Evolutionary conservation across 345 rosid genomes (phyloP).

Genomic region (Lumnitzera littorea): DNA sequence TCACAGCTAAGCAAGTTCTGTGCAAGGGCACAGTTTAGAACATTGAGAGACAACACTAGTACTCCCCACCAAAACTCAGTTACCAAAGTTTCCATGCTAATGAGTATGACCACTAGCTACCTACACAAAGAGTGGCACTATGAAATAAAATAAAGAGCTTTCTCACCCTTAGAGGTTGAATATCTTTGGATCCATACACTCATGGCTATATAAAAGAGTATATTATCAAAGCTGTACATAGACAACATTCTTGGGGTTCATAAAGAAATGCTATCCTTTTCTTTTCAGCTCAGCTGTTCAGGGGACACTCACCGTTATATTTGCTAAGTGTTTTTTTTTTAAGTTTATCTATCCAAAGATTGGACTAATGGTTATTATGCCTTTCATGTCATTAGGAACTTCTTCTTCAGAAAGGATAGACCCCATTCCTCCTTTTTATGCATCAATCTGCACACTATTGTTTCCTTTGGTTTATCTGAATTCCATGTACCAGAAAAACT

Average conservation of each 20-base stretch:
- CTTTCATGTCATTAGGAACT: constrained; percentile 2
- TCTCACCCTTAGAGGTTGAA: constrained; percentile 20
- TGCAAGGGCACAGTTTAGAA: constrained; percentile 27
- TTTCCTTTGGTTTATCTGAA: constrained; percentile 22
- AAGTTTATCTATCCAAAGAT: constrained; percentile 8
- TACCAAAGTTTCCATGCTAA: constrained; percentile 33
- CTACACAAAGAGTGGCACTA: constrained; percentile 1
- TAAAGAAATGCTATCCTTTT: constrained; percentile 10
- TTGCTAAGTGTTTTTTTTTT: too few relatives aligned
- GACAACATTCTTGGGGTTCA: constrained; percentile 51
- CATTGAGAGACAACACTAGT: constrained; percentile 30
- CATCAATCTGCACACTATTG: constrained; percentile 19
- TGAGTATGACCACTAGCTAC: constrained; percentile 13
- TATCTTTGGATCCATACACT: constrained; percentile 48
- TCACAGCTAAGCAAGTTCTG: constrained; percentile 46
- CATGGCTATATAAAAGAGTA: constrained; percentile 6
- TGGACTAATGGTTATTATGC: neutral
- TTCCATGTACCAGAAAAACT: constrained; percentile 6
- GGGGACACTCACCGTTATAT: too few relatives aligned
- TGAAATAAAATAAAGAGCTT: constrained; percentile 9
- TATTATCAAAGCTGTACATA: constrained; percentile 4
- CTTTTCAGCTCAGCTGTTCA: neutral
- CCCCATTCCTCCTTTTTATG: constrained; percentile 5
- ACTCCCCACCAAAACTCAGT: constrained; percentile 25
- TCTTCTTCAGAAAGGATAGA: neutral